phyloP scores from a whole-genome alignment of 257 asterid species.

The Solanum sejunctum region DNA sequence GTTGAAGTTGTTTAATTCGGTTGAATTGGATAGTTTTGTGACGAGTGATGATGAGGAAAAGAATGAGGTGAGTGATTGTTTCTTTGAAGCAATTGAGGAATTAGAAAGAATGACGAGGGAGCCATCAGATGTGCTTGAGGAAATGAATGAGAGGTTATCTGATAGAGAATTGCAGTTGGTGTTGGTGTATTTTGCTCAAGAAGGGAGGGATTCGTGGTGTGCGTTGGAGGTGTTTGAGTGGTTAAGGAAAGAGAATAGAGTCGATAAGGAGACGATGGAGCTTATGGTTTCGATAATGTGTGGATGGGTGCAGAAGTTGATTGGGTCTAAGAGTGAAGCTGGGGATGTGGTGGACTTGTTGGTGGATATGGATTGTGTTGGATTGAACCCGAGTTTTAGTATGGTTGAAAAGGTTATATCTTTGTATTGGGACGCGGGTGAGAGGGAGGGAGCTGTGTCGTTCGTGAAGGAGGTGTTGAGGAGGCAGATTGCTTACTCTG shows the following conservation, averaged over 20 bases:
- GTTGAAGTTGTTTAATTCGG: constrained; percentile 34
- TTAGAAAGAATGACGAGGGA: constrained; percentile 87
- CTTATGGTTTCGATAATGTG: constrained; percentile 95
- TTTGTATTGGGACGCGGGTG: constrained; percentile 79
- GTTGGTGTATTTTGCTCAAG: constrained; percentile 81
- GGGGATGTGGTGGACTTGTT: constrained; percentile 74
- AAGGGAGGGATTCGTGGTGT: constrained; percentile 98
- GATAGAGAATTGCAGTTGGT: constrained; percentile 81
- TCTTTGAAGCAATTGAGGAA: constrained; percentile 88
- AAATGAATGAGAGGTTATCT: constrained; percentile 69
- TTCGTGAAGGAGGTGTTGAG: constrained; percentile 76
- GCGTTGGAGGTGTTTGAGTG: constrained; percentile 94
- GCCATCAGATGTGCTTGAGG: constrained; percentile 90
- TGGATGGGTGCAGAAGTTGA: constrained; percentile 80
- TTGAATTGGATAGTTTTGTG: constrained; percentile 53
- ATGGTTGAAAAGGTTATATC: constrained; percentile 89
- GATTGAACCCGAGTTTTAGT: constrained; percentile 66
- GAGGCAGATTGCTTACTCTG: constrained; percentile 43
- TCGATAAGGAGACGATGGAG: constrained; percentile 92
- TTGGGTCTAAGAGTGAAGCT: constrained; percentile 50
- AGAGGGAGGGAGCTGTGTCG: constrained; percentile 38
- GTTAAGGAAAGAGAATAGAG: constrained; percentile 89
- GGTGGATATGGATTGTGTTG: constrained; percentile 97
- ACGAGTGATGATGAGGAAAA: constrained; percentile 67
- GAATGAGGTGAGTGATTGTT: constrained; percentile 60